These are phyloP conservation scores for Cercis canadensis DNA, from an alignment of 306 rosid species.

Conservation along the genomic window DNA sequence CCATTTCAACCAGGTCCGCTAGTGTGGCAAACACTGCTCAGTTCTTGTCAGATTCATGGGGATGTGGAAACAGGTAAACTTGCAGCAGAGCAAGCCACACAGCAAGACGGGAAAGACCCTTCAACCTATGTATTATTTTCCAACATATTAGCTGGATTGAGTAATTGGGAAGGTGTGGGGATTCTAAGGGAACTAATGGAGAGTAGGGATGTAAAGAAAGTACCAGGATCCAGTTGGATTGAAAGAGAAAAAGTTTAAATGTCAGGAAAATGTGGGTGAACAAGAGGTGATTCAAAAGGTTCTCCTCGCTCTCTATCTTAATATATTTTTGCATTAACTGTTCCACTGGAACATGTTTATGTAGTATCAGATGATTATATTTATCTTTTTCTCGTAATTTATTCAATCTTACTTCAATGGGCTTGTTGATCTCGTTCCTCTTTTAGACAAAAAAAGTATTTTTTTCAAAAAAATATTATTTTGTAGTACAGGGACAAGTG, in stretches of 20 bases:
- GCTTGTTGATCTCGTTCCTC: not conserved
- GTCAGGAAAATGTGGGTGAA: not conserved
- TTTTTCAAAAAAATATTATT: too few relatives aligned
- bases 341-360: not conserved
- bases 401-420: not conserved
- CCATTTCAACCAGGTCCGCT: conserved; percentile 62
- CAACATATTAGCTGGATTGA: conserved; percentile 66
- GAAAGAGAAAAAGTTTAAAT: conserved; percentile 25
- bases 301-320: not conserved
- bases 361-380: not conserved
- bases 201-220: conserved; percentile 65
- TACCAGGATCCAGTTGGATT: conserved; percentile 79
- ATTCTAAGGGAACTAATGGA: conserved; percentile 72
- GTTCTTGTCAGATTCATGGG: conserved; percentile 73
- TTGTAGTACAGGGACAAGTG: not conserved
- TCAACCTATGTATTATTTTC: conserved; percentile 75
- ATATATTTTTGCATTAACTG: not conserved
- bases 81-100: conserved; percentile 61
- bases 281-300: not conserved
- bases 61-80: conserved; percentile 64
- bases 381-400: not conserved
- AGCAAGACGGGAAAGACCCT: conserved; percentile 56
- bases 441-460: too few relatives aligned
- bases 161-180: conserved; percentile 65
- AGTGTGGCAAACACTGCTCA: conserved; percentile 80